These are phyloP conservation scores for Sphaerostilbella broomeana DNA, from an alignment of 2,329 filamentous ascomycete genomes.

Conservation along the genomic window DNA sequence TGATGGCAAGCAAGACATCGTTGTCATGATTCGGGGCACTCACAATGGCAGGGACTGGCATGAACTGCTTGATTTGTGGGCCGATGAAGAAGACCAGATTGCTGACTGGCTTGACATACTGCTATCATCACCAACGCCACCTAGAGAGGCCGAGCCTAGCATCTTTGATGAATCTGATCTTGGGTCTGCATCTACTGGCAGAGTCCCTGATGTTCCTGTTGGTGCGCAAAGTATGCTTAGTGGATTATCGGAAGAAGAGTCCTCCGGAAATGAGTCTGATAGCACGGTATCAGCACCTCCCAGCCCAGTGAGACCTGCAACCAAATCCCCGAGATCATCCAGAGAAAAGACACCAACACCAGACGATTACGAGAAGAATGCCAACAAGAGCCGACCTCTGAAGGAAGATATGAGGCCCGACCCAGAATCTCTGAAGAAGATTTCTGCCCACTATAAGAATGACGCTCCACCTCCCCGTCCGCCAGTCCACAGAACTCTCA, in stretches of 20 bases:
- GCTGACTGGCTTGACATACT: constrained; percentile 85
- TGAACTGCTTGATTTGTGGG: constrained; percentile 71
- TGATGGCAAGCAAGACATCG: constrained; percentile 61
- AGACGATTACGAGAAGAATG: constrained; percentile 17
- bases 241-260: constrained; percentile 18
- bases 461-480: constrained; percentile 49
- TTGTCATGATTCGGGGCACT: constrained; percentile 78
- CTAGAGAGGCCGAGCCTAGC: constrained; percentile 31
- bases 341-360: constrained; percentile 33
- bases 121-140: constrained; percentile 44
- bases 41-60: constrained; percentile 66
- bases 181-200: constrained; percentile 17
- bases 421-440: constrained; percentile 23
- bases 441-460: constrained; percentile 30
- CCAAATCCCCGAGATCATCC: constrained; percentile 18
- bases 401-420: constrained; percentile 35
- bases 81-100: constrained; percentile 69
- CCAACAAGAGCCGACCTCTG: constrained; percentile 24
- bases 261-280: constrained; percentile 13
- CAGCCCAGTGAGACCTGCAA: constrained; percentile 15
- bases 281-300: constrained; percentile 18
- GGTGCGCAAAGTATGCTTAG: constrained; percentile 23
- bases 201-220: constrained; percentile 25
- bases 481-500: constrained; percentile 44
- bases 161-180: constrained; percentile 24